Conservation (phyloP, 768 basidiomycete genomes). For the Panaeolus cyanescens region DNA sequence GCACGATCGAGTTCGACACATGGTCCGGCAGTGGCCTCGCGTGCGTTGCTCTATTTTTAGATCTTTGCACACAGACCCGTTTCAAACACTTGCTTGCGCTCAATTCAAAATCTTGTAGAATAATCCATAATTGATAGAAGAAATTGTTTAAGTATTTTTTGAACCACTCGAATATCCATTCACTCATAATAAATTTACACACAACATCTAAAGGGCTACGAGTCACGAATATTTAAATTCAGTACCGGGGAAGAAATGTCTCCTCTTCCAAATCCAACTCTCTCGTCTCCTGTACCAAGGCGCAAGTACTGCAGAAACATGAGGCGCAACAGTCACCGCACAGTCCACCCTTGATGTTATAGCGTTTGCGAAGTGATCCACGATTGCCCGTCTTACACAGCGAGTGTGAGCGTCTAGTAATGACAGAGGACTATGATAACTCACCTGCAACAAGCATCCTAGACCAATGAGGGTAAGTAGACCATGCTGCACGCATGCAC, state of each 20-base stretch:
- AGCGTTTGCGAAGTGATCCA: slow-evolving; percentile 40
- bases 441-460: slow-evolving; percentile 44
- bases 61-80: too few species aligned
- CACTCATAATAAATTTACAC: not conserved
- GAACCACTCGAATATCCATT: not conserved
- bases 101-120: too few species aligned
- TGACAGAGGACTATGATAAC: slow-evolving; percentile 15
- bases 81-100: too few species aligned
- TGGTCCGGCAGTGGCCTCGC: not conserved
- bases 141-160: not conserved
- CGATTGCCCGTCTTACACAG: slow-evolving; percentile 33
- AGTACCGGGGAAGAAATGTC: slow-evolving; percentile 8
- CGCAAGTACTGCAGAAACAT: slow-evolving; percentile 48
- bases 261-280: slow-evolving; percentile 39
- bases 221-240: not conserved
- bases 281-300: slow-evolving; percentile 46
- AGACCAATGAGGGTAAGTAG: slow-evolving; percentile 29
- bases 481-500: slow-evolving; percentile 40
- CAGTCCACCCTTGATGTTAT: slow-evolving; percentile 46
- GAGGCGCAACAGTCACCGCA: slow-evolving; percentile 41
- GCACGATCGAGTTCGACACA: not conserved
- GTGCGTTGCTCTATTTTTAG: not conserved
- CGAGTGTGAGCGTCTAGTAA: not conserved
- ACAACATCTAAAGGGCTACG: not conserved
- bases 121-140: too few species aligned